phyloP scores from a whole-genome alignment of 805 yeast species.

The Alloascoidea hylecoeti region DNA sequence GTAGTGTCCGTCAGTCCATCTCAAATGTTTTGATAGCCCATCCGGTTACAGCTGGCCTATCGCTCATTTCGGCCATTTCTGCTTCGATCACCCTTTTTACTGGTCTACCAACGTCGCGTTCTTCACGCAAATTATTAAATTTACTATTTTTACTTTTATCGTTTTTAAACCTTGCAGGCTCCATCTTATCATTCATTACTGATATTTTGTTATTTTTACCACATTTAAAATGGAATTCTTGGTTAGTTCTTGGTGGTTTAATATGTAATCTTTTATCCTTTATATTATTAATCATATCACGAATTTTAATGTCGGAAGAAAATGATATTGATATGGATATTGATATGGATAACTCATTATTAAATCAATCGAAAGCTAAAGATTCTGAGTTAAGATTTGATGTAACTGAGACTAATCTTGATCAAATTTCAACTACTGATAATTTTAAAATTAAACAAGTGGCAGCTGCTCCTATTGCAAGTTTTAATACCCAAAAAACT shows the following conservation, averaged over 20 bases:
- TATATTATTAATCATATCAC: neutral
- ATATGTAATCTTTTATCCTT: constrained; percentile 14
- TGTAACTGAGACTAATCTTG: too few relatives aligned
- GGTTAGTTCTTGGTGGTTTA: constrained; percentile 66
- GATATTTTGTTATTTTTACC: constrained; percentile 73
- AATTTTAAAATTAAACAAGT: too few relatives aligned
- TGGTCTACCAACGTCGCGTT: too few relatives aligned
- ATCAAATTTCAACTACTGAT: too few relatives aligned
- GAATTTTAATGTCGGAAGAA: neutral
- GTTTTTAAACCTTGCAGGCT: too few relatives aligned
- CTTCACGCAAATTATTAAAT: too few relatives aligned
- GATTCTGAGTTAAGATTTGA: too few relatives aligned
- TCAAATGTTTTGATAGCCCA: constrained; percentile 54
- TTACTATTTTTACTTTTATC: too few relatives aligned
- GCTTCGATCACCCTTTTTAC: constrained; percentile 25
- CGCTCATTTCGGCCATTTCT: constrained; percentile 28
- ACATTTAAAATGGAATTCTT: constrained; percentile 68
- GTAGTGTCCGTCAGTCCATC: neutral
- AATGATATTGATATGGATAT: neutral
- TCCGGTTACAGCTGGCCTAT: constrained; percentile 44
- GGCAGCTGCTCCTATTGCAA: too few relatives aligned
- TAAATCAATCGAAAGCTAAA: too few relatives aligned
- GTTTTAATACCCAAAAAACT: too few relatives aligned
- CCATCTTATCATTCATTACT: constrained; percentile 63
- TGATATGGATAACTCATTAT: too few relatives aligned